phyloP scores from a whole-genome alignment of 169 alveolate genomes.

The Plasmodium vivax region DNA sequence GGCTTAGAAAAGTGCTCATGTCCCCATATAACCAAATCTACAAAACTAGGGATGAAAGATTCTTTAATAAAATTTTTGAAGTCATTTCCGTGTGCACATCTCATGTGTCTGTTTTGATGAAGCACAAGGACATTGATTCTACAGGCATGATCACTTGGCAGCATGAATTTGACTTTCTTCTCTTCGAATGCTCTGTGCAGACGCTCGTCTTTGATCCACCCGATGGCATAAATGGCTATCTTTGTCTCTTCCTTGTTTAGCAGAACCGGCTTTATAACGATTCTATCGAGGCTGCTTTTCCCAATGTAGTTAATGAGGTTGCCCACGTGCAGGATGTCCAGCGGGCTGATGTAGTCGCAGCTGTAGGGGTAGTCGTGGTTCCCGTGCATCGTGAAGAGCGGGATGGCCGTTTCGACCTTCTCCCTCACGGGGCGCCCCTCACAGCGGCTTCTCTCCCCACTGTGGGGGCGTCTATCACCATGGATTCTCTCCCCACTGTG shows the following conservation, averaged over 20 bases:
- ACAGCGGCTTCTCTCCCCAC: not conserved
- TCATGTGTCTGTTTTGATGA: constrained; percentile 95
- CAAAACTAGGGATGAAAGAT: constrained; percentile 89
- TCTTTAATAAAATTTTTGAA: constrained; percentile 89
- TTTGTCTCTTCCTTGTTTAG: constrained; percentile 91
- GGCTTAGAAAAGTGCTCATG: constrained; percentile 97
- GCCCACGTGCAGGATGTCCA: constrained; percentile 80
- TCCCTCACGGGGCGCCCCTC: not conserved
- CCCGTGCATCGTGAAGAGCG: constrained; percentile 78
- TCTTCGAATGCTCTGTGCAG: constrained; percentile 91
- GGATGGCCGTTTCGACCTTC: constrained; percentile 34
- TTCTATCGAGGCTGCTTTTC: constrained; percentile 86
- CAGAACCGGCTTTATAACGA: constrained; percentile 91
- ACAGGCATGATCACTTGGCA: constrained; percentile 85
- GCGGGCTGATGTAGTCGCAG: constrained; percentile 76
- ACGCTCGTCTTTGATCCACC: constrained; percentile 96
- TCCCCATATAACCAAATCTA: constrained; percentile 94
- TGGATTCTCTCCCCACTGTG: not conserved
- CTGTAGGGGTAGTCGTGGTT: constrained; percentile 83
- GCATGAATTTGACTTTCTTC: constrained; percentile 88
- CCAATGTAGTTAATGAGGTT: constrained; percentile 94
- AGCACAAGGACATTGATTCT: constrained; percentile 94
- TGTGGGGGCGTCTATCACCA: not conserved
- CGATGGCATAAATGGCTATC: constrained; percentile 96
- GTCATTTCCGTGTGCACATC: constrained; percentile 86